Conservation (phyloP, 2,329 filamentous ascomycete genomes). For the Lizonia empirigonia region DNA sequence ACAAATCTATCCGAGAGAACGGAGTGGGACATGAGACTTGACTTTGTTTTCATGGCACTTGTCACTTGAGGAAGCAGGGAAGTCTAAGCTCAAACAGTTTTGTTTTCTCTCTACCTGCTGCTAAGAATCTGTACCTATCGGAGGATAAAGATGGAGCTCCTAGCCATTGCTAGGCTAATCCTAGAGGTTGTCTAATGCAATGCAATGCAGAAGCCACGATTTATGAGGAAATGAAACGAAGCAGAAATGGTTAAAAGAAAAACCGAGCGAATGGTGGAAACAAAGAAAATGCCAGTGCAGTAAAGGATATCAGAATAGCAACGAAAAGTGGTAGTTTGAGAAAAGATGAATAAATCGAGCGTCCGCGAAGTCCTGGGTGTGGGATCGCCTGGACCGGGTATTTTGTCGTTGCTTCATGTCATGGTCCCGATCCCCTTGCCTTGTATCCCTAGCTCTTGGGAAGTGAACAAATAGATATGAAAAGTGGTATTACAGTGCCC, state of each 20-base stretch:
- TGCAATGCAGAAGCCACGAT: background rate
- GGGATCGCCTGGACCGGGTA: slow-evolving; percentile 16
- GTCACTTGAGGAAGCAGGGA: no score
- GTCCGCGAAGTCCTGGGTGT: slow-evolving; percentile 11
- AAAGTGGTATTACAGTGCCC: slow-evolving; percentile 10
- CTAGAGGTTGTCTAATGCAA: background rate
- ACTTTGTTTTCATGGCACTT: no score
- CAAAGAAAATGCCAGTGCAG: background rate
- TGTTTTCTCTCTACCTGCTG: no score
- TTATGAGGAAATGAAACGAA: background rate
- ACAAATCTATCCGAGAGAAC: no score
- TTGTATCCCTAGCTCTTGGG: slow-evolving; percentile 15
- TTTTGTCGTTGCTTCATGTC: slow-evolving; percentile 19
- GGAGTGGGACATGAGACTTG: no score
- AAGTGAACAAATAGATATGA: slow-evolving; percentile 9
- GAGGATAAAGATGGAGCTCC: no score
- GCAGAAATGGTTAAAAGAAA: background rate
- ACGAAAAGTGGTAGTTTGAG: background rate
- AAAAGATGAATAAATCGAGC: slow-evolving; percentile 4
- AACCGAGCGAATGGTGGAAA: background rate
- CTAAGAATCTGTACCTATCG: no score
- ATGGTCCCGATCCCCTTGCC: slow-evolving; percentile 14
- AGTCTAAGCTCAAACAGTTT: no score
- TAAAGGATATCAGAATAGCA: slow-evolving; percentile 14
- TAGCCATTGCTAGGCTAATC: no score